Base-by-base conservation (phyloP, 306 rosid species). In the Argentina anserina region DNA sequence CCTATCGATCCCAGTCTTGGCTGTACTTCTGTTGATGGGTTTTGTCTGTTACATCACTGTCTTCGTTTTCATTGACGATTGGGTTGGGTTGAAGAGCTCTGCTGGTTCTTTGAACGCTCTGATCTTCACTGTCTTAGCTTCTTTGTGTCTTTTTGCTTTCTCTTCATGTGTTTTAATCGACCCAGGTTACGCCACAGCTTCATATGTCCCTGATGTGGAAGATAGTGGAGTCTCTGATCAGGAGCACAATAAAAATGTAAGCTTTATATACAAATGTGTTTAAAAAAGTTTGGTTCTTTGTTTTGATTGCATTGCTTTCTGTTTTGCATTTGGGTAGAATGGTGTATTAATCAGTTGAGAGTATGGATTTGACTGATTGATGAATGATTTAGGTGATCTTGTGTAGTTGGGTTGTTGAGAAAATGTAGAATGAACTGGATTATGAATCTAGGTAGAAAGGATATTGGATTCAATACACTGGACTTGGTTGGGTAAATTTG, bases 131-230 rank as follows among this genome's bases (percentile, higher is more conserved):
- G 69, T 77, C 65, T 40, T 89, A 26, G 82, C 81, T n/a, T 83
- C 81, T 68, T 79, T 90, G 15, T 80, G 82, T 80, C 76, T 90
- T 58, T 80, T 90, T 85, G 88, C 96, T 80, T 90, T 93, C 88
- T 78, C 76, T 40, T 71, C 74, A 6, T 87, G 96, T 76, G 93
- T 93, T 79, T 80, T 93, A 59, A 81, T 81, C 29, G 93, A 90
- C 73, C 96, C 98, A 20, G 98, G 98, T 52, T 72, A 76, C 9
- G 84, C 86, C 29, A 91, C 98, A 11, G 74, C 93, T 85, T 87
- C 97, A 33, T 89, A 87, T 72, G 72, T 77, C 64, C 98, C 98
- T 17, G 98, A 93, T 80, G 80, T 89, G 77, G 98, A 89, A 83
- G 78, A 78, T 53, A 63, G n/a, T 46, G 47, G 56, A 20, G 37